Evolutionary conservation across 106 monocot species (phyloP), one percentile per base, ranked within the genome.

Genomic region (Amphibolis antarctica): DNA sequence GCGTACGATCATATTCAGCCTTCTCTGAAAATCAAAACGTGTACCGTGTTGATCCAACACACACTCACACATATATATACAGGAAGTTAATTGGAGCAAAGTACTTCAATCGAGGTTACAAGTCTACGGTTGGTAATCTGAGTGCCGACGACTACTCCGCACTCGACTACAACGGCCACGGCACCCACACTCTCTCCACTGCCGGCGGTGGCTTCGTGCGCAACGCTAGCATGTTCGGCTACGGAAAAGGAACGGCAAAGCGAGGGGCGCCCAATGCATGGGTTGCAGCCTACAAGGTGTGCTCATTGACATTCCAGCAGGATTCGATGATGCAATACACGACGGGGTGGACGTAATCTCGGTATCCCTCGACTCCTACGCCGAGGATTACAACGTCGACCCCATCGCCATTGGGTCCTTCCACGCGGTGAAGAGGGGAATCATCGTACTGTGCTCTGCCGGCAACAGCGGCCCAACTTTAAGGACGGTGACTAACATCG

Each of bases 131-230:
- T 0, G 71, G 71, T 1, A 22, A 27, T 5, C 45, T 31, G 12
- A 58, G 25, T 11, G 30, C 63, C 67, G 42, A 12, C 63, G 13
- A n/a, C 43, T 14, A 66, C 65, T 56, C 75, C 15, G 28, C 76
- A 29, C 67, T 70, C 0, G 86, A 86, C 71, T 52, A 19, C 44
- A 75, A 80, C 23, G 86, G 86, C 44, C 86, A 86, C n/a, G 86
- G 86, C 31, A 86, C 80, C 19, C 86, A 86, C 86, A 86, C 86
- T 17, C 80, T 83, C 71, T 82, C 86, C 43, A 86, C 82, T 0
- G 82, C 86, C 52, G 86, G 61, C 10, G 86, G 86, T 24, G 10
- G 70, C 12, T 71, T 77, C 66, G 86, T 80, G 10, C 68, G 77
- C 3, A 64, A 56, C 15, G 82, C 77, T 50, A 82, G 44, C 48